These are phyloP conservation scores for Gracilaria domingensis DNA, from an alignment of 23 red algal genomes.

Conservation along the genomic window DNA sequence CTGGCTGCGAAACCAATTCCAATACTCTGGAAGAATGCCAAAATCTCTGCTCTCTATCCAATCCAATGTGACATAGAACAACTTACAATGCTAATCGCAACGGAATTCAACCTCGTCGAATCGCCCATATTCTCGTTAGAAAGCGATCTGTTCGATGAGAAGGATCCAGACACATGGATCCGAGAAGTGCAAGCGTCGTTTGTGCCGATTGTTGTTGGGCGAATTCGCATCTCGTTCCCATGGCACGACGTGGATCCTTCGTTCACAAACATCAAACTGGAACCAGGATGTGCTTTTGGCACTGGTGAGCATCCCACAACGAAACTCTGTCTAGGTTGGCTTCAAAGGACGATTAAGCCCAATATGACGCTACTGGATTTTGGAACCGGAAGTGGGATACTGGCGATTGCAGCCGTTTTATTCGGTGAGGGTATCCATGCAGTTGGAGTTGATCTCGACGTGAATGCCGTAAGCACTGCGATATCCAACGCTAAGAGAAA, in stretches of 20 bases:
- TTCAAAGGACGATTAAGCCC: conserved; percentile 23
- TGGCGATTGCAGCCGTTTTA: conserved; percentile 65
- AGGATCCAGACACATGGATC: conserved; percentile 76
- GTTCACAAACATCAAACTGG: conserved; percentile 60
- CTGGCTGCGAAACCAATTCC: background rate
- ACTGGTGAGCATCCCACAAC: conserved; percentile 98
- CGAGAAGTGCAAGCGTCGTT: conserved; percentile 67
- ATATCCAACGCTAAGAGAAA: conserved; percentile 66
- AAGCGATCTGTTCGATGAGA: conserved; percentile 51
- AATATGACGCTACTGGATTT: conserved; percentile 82
- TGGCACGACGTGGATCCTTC: conserved; percentile 62
- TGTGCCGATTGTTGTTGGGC: conserved; percentile 63
- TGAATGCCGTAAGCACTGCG: conserved; percentile 65
- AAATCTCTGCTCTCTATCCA: conserved; percentile 60
- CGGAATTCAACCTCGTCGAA: conserved; percentile 37
- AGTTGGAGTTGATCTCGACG: conserved; percentile 81
- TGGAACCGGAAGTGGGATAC: conserved; percentile 90
- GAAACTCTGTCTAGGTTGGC: conserved; percentile 67
- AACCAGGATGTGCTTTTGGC: conserved; percentile 93
- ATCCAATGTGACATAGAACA: conserved; percentile 19
- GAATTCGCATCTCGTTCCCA: conserved; percentile 68
- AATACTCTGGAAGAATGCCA: conserved; percentile 40
- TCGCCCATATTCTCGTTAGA: conserved; percentile 42
- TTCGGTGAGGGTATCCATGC: conserved; percentile 1
- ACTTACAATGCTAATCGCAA: conserved; percentile 52